These are phyloP conservation scores for Cordia subcordata DNA, from an alignment of 257 asterid genomes.

Conservation along the genomic window DNA sequence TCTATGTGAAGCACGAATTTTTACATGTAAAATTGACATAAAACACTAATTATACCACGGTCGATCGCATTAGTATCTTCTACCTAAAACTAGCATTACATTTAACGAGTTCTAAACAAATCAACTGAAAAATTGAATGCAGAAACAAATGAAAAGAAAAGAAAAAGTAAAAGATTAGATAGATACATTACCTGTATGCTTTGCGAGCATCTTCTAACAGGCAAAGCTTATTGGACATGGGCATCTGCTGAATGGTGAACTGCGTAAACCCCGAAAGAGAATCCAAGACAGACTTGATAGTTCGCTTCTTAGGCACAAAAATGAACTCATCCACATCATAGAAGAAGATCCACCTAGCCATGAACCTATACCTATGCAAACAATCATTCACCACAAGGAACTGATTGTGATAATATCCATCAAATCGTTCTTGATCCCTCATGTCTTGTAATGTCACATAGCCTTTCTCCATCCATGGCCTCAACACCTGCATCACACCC, in stretches of 20 bases:
- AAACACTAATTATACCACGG: too few relatives aligned
- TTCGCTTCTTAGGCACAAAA: constrained; percentile 38
- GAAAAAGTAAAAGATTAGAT: not conserved
- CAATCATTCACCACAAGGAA: constrained; percentile 76
- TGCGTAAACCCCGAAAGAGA: constrained; percentile 45
- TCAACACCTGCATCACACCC: constrained; percentile 49
- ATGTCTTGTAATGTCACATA: constrained; percentile 67
- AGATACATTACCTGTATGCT: constrained; percentile 30
- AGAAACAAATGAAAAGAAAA: not conserved
- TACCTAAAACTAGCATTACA: too few relatives aligned
- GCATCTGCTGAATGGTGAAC: constrained; percentile 55
- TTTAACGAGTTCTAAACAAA: constrained; percentile 15
- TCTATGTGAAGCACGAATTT: too few relatives aligned
- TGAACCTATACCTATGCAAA: constrained; percentile 53
- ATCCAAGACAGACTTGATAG: constrained; percentile 32
- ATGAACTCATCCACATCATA: constrained; percentile 76
- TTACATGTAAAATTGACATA: too few relatives aligned
- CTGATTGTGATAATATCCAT: constrained; percentile 83
- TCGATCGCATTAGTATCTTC: too few relatives aligned
- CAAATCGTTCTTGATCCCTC: constrained; percentile 66
- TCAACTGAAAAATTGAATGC: constrained; percentile 7
- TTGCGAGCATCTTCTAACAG: constrained; percentile 38
- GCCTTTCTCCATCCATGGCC: constrained; percentile 81
- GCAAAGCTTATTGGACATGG: constrained; percentile 55
- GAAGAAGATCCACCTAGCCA: constrained; percentile 74